Conservation (phyloP, 2,329 filamentous ascomycete genomes). For the Ascochyta koolunga region DNA sequence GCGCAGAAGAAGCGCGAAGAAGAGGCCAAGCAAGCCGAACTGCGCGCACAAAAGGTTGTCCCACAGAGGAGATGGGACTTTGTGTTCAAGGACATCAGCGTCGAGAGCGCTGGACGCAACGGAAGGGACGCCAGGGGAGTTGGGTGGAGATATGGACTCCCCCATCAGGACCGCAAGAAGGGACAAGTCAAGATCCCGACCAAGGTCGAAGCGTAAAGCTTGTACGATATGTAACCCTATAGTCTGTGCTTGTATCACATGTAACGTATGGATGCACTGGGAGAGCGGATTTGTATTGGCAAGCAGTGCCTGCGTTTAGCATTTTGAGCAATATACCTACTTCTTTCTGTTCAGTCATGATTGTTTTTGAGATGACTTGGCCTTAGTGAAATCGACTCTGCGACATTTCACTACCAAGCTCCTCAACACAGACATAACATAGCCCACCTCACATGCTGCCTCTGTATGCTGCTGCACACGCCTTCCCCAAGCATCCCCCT, state of each 20-base stretch:
- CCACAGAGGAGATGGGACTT: constrained; percentile 64
- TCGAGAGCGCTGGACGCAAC: constrained; percentile 61
- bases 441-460: background rate
- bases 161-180: constrained; percentile 67
- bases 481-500: background rate
- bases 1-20: constrained; percentile 50
- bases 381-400: background rate
- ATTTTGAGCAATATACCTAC: constrained; percentile 15
- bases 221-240: constrained; percentile 34
- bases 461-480: background rate
- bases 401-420: background rate
- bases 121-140: constrained; percentile 61
- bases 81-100: constrained; percentile 63
- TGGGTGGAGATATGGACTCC: constrained; percentile 67
- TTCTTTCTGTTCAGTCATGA: constrained; percentile 9
- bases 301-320: background rate
- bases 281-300: constrained; percentile 17
- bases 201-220: constrained; percentile 55
- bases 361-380: no score
- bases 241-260: constrained; percentile 25
- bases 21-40: constrained; percentile 52
- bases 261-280: constrained; percentile 23
- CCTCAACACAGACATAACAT: background rate
- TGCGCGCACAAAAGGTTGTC: constrained; percentile 51
- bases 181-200: constrained; percentile 68